Evolutionary conservation across 108 stramenopile species (phyloP).

Genomic region (Seminavis robusta): DNA sequence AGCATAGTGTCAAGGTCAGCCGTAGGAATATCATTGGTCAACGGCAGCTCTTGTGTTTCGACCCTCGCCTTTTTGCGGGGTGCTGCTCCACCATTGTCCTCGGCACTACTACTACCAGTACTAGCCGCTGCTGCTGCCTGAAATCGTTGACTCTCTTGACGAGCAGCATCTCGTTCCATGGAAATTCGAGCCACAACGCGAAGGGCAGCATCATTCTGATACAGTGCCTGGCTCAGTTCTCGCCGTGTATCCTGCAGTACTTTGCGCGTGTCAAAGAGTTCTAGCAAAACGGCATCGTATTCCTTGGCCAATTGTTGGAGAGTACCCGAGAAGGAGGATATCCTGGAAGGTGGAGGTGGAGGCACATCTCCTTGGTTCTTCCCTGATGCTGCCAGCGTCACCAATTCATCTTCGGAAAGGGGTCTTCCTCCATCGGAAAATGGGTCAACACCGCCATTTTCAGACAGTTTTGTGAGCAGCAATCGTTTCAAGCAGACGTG

Average conservation of each 20-base stretch:
- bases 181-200: slow-evolving; percentile 89
- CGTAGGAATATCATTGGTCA: slow-evolving; percentile 40
- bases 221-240: slow-evolving; percentile 86
- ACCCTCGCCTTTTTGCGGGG: slow-evolving; percentile 14
- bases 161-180: slow-evolving; percentile 85
- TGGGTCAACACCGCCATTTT: slow-evolving; percentile 79
- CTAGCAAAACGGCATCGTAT: slow-evolving; percentile 88
- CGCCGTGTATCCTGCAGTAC: slow-evolving; percentile 82
- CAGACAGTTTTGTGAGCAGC: slow-evolving; percentile 64
- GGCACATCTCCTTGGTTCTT: slow-evolving; percentile 39
- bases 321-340: slow-evolving; percentile 58
- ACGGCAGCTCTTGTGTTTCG: slow-evolving; percentile 5
- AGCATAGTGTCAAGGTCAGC: slow-evolving; percentile 42
- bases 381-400: slow-evolving; percentile 26
- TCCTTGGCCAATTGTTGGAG: slow-evolving; percentile 69
- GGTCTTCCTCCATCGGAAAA: slow-evolving; percentile 44
- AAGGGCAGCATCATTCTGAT: slow-evolving; percentile 96
- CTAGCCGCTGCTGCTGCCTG: slow-evolving; percentile 22
- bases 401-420: slow-evolving; percentile 54
- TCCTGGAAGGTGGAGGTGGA: background rate
- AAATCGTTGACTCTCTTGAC: slow-evolving; percentile 46
- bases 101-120: too few relatives aligned
- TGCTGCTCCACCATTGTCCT: slow-evolving; percentile 12
- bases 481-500: slow-evolving; percentile 65
- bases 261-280: slow-evolving; percentile 80